These are phyloP conservation scores for Glomus cerebriforme DNA, from an alignment of 192 early-diverging fungal genomes.

Conservation along the genomic window DNA sequence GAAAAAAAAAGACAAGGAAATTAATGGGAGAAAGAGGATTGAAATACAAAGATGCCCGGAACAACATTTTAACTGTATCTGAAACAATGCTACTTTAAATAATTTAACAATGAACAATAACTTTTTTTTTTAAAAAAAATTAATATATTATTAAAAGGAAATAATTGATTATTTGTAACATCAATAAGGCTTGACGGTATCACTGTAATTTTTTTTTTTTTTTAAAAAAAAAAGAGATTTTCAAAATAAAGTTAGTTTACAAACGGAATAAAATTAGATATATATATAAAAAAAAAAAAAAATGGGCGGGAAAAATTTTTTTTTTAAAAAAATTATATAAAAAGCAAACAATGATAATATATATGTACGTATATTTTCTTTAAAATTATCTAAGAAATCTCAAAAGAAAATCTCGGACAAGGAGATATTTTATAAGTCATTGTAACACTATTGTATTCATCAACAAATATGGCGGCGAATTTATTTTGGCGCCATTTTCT, in stretches of 20 bases:
- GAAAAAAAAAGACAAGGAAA: no score
- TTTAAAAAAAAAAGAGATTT: neutral
- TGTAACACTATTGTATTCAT: conserved; percentile 6
- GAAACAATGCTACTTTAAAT: neutral
- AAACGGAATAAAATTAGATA: no score
- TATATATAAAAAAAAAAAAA: neutral
- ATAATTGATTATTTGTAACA: neutral
- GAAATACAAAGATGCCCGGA: neutral
- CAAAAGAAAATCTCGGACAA: neutral
- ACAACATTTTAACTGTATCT: neutral
- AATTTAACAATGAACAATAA: neutral
- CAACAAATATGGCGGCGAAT: conserved; percentile 8
- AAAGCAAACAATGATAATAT: no score
- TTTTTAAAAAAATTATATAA: no score
- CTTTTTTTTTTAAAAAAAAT: neutral
- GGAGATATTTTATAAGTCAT: neutral
- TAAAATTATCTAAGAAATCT: neutral
- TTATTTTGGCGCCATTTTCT: neutral
- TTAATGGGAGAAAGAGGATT: neutral
- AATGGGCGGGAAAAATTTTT: neutral
- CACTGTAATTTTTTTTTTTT: neutral
- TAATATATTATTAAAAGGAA: neutral
- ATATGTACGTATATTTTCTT: neutral
- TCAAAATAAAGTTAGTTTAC: neutral
- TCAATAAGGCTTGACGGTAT: neutral